Base-by-base conservation (phyloP, 2,329 filamentous ascomycete species). In the Ophiostoma tasmaniense region DNA sequence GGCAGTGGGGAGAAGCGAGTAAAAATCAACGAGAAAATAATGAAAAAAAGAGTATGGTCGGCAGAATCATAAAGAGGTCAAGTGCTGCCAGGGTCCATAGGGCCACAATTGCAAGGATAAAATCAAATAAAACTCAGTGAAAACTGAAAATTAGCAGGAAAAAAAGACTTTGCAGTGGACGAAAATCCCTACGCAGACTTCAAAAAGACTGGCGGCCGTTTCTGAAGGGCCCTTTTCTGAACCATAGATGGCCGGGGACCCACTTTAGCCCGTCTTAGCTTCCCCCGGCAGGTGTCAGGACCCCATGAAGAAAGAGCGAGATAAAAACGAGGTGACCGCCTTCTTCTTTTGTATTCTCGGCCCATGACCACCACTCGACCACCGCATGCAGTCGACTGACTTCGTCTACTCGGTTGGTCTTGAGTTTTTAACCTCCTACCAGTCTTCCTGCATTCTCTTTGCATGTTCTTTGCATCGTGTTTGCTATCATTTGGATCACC, bases 251-350 rank as follows among this genome's bases (percentile, higher is more conserved):
- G 5, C 7, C 61, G 30, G 28, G 28, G 61, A 30, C 64, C 68
- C 68, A 69, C 68, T 67, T 50, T 66, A 20, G 13, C 65, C 65
- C 65, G 64, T 69, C 65, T 52, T 69, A 69, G 68, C 55, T 61
- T 39, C 35, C 64, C 25, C 61, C 28, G 61, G 61, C 61, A 64
- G 59, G 59, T 62, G 59, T 35, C 59, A 62, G 25, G 28, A 30
- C 25, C 42, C 20, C 42, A 45, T 4, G 17, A 62, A 28, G 59
- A 68, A 59, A n/a, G 62, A 66, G 62, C 62, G 66, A 35, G 28
- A 8, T 4, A 50, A 50, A 39, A 64, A 37, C 45, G 62, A 61
- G 30, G 35, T 66, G 45, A 62, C 68, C 68, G 68, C 64, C 65
- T 64, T 33, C 65, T 66, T 14, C 61, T 64, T 66, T 69, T 22